A percentile compares a stretch with the other conserved stretches of the same genome.
phyloP scores from a whole-genome alignment of 2,329 filamentous ascomycete species.

The Madurella fahalii region DNA sequence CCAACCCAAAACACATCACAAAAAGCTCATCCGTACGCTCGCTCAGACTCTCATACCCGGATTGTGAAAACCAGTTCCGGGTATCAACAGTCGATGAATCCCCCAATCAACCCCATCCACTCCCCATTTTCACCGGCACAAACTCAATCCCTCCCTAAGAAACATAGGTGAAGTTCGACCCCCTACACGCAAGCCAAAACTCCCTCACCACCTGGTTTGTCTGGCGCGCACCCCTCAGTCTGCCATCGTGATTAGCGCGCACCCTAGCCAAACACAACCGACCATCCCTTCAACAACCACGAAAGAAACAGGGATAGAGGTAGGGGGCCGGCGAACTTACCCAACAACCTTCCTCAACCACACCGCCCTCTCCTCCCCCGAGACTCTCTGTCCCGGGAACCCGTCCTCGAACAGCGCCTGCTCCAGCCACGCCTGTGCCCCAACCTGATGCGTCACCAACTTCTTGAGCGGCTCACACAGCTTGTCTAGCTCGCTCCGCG shows the following conservation, averaged over 20 bases:
- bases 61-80: too few species aligned
- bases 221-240: conserved; percentile 58
- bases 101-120: background rate
- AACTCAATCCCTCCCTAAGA: conserved; percentile 37
- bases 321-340: conserved; percentile 43
- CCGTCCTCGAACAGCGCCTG: conserved; percentile 43
- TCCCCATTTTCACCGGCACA: background rate
- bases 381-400: conserved; percentile 50
- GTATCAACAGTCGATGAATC: too few species aligned
- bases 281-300: background rate
- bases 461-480: conserved; percentile 68
- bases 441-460: conserved; percentile 53
- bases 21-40: too few species aligned
- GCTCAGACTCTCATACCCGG: too few species aligned
- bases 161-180: conserved; percentile 57
- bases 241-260: conserved; percentile 26
- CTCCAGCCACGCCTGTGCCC: conserved; percentile 60
- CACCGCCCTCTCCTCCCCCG: conserved; percentile 53
- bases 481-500: conserved; percentile 68
- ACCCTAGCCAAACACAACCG: background rate
- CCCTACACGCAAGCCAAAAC: conserved; percentile 67
- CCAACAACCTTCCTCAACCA: conserved; percentile 65
- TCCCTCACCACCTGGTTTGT: conserved; percentile 67
- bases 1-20: too few species aligned
- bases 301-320: background rate